Base-by-base conservation (phyloP, 2,329 filamentous ascomycete genomes). In the Gnomoniopsis sp. region DNA sequence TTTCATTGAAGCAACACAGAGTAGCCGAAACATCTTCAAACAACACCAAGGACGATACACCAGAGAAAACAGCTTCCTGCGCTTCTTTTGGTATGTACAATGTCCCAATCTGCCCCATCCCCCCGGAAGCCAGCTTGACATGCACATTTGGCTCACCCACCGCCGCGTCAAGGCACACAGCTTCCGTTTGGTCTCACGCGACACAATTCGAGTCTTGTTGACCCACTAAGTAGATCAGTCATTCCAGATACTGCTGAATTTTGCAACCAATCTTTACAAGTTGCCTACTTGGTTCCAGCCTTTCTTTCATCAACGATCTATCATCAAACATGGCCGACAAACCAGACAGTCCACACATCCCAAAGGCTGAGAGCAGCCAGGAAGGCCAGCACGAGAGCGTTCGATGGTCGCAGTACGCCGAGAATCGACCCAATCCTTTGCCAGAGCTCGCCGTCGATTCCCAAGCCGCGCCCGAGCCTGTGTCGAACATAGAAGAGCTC, bases 371-470 rank as follows among this genome's bases (percentile, higher is more conserved):
- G 22, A 38, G 44, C 47, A 30, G 30, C 26, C 19, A 38, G 47
- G 41, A 48, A 17, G 21, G 21, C 26, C 3, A 17, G 26, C 21
- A 21, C 30, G 30, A 51, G 19, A 10, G 19, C 49, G 36, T 19
- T 17, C 19, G 50, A 8, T 46, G 21, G 15, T 59, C 60, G 3
- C 49, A 56, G 38, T 62, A 59, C 14, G 57, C 50, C 10, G 60
- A 62, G 57, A 55, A 43, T 6, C 51, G 41, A 21, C 46, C 36
- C 15, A 62, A 62, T 19, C 60, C 60, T 26, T 22, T 54, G 17
- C 60, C 60, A 1, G 33, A 62, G 41, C 15, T 62, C 6, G 57
- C 22, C 19, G 34, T 57, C 2, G 19, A 49, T 22, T 17, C 21
- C 2, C 49, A 57, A 6, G 6, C 43, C 1, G 44, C 46, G 46